A percentile compares a stretch with the other conserved stretches of the same genome.
Conservation (phyloP, 1,284 basidiomycete genomes). For the Papiliotrema flavescens region DNA sequence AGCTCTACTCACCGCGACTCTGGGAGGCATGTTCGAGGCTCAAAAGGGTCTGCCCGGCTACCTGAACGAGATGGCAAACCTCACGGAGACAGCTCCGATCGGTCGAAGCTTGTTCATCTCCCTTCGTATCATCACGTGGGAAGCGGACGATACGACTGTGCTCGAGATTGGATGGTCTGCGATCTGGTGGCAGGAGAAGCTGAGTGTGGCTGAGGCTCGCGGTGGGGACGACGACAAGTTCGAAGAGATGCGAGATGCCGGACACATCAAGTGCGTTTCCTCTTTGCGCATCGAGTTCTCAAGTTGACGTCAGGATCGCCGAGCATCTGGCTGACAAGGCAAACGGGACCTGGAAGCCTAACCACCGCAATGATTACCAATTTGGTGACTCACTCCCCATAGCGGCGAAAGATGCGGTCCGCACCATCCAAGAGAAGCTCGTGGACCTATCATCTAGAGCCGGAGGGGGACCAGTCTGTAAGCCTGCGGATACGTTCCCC, state of each 20-base stretch:
- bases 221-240: conserved; percentile 11
- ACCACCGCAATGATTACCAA: conserved; percentile 21
- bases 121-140: conserved; percentile 34
- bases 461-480: conserved; percentile 36
- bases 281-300: too few species aligned
- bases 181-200: conserved; percentile 28
- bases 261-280: conserved; percentile 45
- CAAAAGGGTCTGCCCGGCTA: conserved; percentile 1
- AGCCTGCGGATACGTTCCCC: conserved; percentile 2
- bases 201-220: not conserved
- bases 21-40: conserved; percentile 22
- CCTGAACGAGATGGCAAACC: not conserved
- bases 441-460: conserved; percentile 25
- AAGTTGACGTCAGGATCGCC: conserved; percentile 25
- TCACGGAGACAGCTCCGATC: conserved; percentile 7
- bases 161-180: conserved; percentile 39
- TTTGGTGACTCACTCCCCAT: conserved; percentile 31
- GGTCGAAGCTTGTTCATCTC: conserved; percentile 41
- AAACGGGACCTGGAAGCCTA: conserved; percentile 21
- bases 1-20: conserved; percentile 28
- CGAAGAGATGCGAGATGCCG: conserved; percentile 29
- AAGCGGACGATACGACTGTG: conserved; percentile 25
- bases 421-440: conserved; percentile 22
- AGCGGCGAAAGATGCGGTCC: conserved; percentile 11
- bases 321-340: conserved; percentile 29